phyloP scores from a whole-genome alignment of 495 filamentous ascomycete species.

The Immersiella caudata region DNA sequence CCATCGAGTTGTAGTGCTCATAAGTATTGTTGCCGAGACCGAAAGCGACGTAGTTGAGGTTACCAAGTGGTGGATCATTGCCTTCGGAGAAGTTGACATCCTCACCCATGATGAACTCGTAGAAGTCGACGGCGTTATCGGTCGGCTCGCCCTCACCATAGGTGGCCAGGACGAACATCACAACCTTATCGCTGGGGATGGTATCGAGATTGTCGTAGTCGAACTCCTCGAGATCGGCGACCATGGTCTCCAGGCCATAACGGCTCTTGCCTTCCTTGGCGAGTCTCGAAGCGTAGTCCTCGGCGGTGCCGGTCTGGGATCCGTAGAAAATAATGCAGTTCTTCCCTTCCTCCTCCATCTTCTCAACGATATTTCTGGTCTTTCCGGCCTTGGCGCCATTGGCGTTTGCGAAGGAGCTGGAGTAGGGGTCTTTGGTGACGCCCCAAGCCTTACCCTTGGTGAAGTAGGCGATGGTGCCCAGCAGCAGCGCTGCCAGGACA shows the following conservation, averaged over 20 bases:
- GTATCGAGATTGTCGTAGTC: conserved; percentile 94
- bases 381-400: conserved; percentile 83
- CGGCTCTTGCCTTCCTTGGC: conserved; percentile 97
- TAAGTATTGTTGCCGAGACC: conserved; percentile 99
- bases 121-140: conserved; percentile 98
- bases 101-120: conserved; percentile 88
- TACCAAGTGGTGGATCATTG: conserved; percentile 74
- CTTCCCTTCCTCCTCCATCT: conserved; percentile 93
- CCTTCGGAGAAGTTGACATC: conserved; percentile 79
- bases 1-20: conserved; percentile 99
- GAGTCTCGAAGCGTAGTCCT: conserved; percentile 96
- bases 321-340: conserved; percentile 99
- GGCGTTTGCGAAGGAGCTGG: conserved; percentile 63
- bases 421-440: conserved; percentile 83
- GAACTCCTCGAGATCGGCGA: conserved; percentile 96
- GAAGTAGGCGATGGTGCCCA: conserved; percentile 92
- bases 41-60: conserved; percentile 92
- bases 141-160: conserved; percentile 99
- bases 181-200: conserved; percentile 86
- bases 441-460: conserved; percentile 96
- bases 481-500: conserved; percentile 80
- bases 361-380: conserved; percentile 89
- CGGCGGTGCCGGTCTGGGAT: conserved; percentile 96
- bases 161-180: conserved; percentile 93
- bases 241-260: conserved; percentile 98